A percentile compares a stretch with the other conserved stretches of the same genome.
These are phyloP conservation scores for Pseudonitzschia pungens DNA, from an alignment of 108 stramenopile species.

Conservation along the genomic window DNA sequence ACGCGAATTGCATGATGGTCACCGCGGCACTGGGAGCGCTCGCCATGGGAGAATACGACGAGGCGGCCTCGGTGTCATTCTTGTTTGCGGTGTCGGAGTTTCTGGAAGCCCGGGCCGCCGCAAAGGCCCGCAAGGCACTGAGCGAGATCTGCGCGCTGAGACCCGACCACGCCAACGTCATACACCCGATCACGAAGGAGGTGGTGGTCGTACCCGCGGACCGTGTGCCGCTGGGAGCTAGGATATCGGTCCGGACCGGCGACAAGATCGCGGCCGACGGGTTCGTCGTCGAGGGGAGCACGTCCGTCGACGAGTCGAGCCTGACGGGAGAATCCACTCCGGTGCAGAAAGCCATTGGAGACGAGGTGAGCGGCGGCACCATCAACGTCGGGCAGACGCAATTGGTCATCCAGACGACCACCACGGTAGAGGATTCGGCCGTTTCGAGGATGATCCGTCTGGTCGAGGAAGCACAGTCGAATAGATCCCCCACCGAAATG, in stretches of 20 bases:
- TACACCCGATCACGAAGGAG: slow-evolving; percentile 51
- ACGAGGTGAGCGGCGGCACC: slow-evolving; percentile 72
- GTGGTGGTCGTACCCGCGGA: slow-evolving; percentile 74
- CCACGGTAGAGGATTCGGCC: slow-evolving; percentile 73
- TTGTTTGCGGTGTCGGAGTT: slow-evolving; percentile 83
- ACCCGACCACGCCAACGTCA: slow-evolving; percentile 83
- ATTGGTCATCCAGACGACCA: slow-evolving; percentile 62
- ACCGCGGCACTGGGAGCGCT: slow-evolving; percentile 83
- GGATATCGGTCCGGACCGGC: slow-evolving; percentile 86
- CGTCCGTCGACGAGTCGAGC: slow-evolving; percentile 89
- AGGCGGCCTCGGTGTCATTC: slow-evolving; percentile 87
- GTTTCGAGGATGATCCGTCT: slow-evolving; percentile 73
- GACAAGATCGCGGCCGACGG: slow-evolving; percentile 96
- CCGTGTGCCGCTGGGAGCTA: slow-evolving; percentile 66
- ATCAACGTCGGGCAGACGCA: slow-evolving; percentile 67
- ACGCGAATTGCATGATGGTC: slow-evolving; percentile 94
- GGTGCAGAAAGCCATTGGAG: slow-evolving; percentile 56
- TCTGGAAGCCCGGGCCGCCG: slow-evolving; percentile 73
- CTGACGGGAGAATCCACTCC: slow-evolving; percentile 91
- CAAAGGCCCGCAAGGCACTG: slow-evolving; percentile 73
- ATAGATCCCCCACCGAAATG: slow-evolving; percentile 78
- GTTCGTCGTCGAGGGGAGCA: slow-evolving; percentile 78
- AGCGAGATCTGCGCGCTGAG: slow-evolving; percentile 63
- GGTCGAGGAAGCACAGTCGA: slow-evolving; percentile 82
- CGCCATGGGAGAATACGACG: slow-evolving; percentile 69